Evolutionary conservation across 352 stramenopile genomes (phyloP), one percentile per base, ranked within the genome.

Genomic region (Phytophthora pluvialis): DNA sequence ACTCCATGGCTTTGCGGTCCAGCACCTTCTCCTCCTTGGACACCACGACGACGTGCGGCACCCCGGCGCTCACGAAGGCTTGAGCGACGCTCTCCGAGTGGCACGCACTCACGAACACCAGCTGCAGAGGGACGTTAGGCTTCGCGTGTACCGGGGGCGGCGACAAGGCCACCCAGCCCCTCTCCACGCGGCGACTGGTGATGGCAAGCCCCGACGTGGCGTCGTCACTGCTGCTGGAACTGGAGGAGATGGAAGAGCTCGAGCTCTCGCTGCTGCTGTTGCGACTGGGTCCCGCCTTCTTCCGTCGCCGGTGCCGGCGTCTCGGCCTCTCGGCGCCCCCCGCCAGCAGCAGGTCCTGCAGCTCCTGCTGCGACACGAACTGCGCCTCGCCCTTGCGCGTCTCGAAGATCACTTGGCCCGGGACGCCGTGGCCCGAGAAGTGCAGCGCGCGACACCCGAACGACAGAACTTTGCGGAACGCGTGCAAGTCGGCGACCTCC

Each of bases 21-120:
- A 94, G 72, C 42, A 97, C 81, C 47, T 96, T 93, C 56, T 89
- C 80, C 56, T 91, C 80, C 40, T 86, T 89, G 11, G 86, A 90
- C 1, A 98, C 90, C 33, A 95, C 91, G 11, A 98, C 85, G 3
- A 98, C 92, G 45, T 98, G 92, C 2, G 88, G 88, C 31, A 98
- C 89, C 6, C 92, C 92, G 1, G 89, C 92, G 39, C 80, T 78
- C 49, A 96, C 92, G 52, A 98, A 97, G 0, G 91, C 90, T 42
- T 95, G 75, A 4, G 89, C 92, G 8, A 92, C 89, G 56, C 78
- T 88, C 53, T 97, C 87, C 18, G 89, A 97, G 68, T 96, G 85
- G 55, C 92, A 97, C 16, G 92, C 89, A 67, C 84, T 97, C 39
- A 97, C 82, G 47, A 98, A 95, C 31, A 97, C 91, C 44, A 98